Evolutionary conservation across 2,329 filamentous ascomycete genomes (phyloP), one percentile per base, ranked within the genome.

Genomic region (Zasmidium citrigriseum): DNA sequence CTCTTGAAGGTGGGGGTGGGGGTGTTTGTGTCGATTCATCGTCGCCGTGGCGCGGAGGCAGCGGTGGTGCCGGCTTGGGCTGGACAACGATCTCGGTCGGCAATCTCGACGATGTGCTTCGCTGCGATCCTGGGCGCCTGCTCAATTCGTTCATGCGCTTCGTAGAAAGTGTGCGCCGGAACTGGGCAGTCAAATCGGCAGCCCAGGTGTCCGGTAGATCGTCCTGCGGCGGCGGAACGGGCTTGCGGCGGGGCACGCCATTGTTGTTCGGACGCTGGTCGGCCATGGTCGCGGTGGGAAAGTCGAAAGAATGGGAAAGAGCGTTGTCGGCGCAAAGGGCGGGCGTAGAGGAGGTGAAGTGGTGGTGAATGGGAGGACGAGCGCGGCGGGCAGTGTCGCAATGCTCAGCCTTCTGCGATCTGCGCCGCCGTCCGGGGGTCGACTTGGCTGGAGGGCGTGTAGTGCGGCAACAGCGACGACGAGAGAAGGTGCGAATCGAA

Each of bases 91-190:
- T 63, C 12, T 69, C 67, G 18, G 66, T 82, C 61, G 83, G 81
- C 5, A 52, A 34, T 29, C 87, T 86, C 55, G 82, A 79, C 38
- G 80, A 78, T 38, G 80, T 78, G 65, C 86, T 84, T 68, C 89
- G 65, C 41, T 66, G 65, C 10, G 70, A 70, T 7, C 59, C 59
- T 2, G 70, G 66, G 49, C 70, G 61, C 38, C 66, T 86, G 52
- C 71, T 75, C 67, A 97, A 82, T 64, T 93, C 90, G 73, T 91
- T 93, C 81, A 96, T 86, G 74, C 92, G 86, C 80, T 90, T 93
- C 58, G 90, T 91, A 73, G 90, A 89, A 71, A 98, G 82, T 60
- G 96, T 80, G 64, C 92, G 89, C 73, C 96, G 91, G 75, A 97
- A 97, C 71, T 91, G 89, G 68, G 89, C 80, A 52, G 90, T 88